Percentiles rank a stretch among this genome's conserved stretches.
phyloP scores from a whole-genome alignment of 1,284 basidiomycete species.

The Grifola frondosa region DNA sequence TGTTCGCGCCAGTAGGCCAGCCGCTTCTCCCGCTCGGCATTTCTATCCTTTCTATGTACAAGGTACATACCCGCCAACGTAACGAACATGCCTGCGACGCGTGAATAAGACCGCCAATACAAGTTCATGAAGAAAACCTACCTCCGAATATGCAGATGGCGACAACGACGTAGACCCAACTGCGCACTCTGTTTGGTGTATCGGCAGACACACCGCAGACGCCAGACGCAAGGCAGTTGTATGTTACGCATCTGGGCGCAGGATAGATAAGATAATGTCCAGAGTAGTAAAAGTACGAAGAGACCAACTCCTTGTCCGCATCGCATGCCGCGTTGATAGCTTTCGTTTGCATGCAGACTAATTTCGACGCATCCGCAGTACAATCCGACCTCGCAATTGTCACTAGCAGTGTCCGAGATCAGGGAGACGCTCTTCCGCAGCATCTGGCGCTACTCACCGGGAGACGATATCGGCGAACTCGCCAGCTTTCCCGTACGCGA shows the following conservation, averaged over 20 bases:
- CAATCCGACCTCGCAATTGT: constrained; percentile 61
- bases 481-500: constrained; percentile 55
- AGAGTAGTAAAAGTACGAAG: constrained; percentile 7
- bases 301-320: constrained; percentile 78
- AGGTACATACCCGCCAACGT: constrained; percentile 69
- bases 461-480: constrained; percentile 79
- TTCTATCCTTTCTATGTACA: constrained; percentile 69
- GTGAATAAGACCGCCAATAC: not conserved
- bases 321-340: constrained; percentile 56
- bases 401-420: too few species aligned
- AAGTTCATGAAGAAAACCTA: constrained; percentile 32
- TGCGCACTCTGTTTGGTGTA: constrained; percentile 60
- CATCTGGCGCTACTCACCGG: constrained; percentile 54
- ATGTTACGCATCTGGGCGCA: constrained; percentile 61
- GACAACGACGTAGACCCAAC: constrained; percentile 75
- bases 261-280: not conserved
- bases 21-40: constrained; percentile 76
- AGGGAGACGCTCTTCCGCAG: too few species aligned
- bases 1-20: constrained; percentile 88
- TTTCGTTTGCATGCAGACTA: constrained; percentile 63
- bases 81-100: constrained; percentile 63
- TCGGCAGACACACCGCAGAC: constrained; percentile 64
- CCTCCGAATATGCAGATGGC: constrained; percentile 70
- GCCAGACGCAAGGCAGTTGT: constrained; percentile 68
- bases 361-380: constrained; percentile 72